These are phyloP conservation scores for Termitomyces sp. DNA, from an alignment of 768 basidiomycete species.

Conservation along the genomic window DNA sequence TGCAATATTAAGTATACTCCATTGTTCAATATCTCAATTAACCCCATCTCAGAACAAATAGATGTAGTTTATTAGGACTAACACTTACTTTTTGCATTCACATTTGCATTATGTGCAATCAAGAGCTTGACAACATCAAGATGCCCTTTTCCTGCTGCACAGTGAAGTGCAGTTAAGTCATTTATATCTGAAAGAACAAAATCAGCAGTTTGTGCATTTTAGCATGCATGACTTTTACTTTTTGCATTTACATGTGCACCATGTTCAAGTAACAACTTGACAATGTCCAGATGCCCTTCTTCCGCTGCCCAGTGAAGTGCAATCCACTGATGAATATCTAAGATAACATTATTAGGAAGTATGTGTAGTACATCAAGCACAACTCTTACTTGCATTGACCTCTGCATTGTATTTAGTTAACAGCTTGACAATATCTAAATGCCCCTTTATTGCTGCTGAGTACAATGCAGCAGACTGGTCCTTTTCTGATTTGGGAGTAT, in stretches of 20 bases:
- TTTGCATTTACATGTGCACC: background rate
- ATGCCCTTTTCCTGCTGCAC: background rate
- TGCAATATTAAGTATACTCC: background rate
- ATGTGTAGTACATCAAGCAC: background rate
- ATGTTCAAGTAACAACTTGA: background rate
- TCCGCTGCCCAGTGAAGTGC: background rate
- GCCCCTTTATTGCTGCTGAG: background rate
- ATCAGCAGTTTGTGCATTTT: background rate
- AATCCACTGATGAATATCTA: background rate
- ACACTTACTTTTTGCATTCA: background rate
- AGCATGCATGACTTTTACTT: background rate
- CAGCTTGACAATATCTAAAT: background rate
- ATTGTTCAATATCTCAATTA: background rate
- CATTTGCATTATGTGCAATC: too few relatives aligned
- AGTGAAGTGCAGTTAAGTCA: background rate
- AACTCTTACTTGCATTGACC: background rate
- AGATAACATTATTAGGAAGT: background rate
- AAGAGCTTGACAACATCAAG: background rate
- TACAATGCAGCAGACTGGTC: background rate
- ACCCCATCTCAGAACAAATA: background rate
- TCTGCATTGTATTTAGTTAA: background rate
- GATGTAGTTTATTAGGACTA: background rate
- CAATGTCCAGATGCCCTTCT: background rate
- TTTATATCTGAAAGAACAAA: background rate
- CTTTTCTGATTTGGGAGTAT: background rate